A percentile compares a stretch with the other conserved stretches of the same genome.
Conservation (phyloP, 2,329 filamentous ascomycete species). For the Cladophialophora immunda region DNA sequence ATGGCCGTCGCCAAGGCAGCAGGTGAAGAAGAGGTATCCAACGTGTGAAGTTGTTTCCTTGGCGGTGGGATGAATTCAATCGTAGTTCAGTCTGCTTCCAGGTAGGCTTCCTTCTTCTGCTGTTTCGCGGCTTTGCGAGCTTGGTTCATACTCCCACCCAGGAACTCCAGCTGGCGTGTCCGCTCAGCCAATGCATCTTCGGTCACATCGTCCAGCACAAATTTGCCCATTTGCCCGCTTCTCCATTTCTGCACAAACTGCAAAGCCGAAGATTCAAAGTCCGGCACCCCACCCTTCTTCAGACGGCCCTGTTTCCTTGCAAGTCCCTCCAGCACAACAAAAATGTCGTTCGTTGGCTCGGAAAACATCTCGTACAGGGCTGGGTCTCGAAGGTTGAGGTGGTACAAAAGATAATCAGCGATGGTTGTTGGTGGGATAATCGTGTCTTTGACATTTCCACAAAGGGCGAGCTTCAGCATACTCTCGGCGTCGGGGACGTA, state of each 20-base stretch:
- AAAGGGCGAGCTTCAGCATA: slow-evolving; percentile 95
- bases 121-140: slow-evolving; percentile 51
- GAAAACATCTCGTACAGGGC: slow-evolving; percentile 69
- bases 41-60: not conserved
- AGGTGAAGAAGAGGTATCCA: not conserved
- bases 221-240: slow-evolving; percentile 75
- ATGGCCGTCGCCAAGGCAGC: not conserved
- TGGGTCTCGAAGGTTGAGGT: slow-evolving; percentile 75
- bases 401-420: slow-evolving; percentile 89
- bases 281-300: slow-evolving; percentile 74
- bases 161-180: slow-evolving; percentile 43
- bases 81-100: slow-evolving; percentile 23
- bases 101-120: slow-evolving; percentile 37
- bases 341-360: slow-evolving; percentile 83
- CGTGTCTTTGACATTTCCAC: slow-evolving; percentile 88
- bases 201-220: slow-evolving; percentile 79
- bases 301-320: slow-evolving; percentile 79
- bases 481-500: slow-evolving; percentile 84
- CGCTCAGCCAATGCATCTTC: slow-evolving; percentile 64
- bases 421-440: slow-evolving; percentile 79
- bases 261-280: slow-evolving; percentile 76
- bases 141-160: slow-evolving; percentile 54
- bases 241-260: slow-evolving; percentile 87
- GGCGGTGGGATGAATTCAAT: not conserved
- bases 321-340: slow-evolving; percentile 73